Conservation (phyloP, 2,329 filamentous ascomycete genomes). For the Lecanoromycetidae sp. region DNA sequence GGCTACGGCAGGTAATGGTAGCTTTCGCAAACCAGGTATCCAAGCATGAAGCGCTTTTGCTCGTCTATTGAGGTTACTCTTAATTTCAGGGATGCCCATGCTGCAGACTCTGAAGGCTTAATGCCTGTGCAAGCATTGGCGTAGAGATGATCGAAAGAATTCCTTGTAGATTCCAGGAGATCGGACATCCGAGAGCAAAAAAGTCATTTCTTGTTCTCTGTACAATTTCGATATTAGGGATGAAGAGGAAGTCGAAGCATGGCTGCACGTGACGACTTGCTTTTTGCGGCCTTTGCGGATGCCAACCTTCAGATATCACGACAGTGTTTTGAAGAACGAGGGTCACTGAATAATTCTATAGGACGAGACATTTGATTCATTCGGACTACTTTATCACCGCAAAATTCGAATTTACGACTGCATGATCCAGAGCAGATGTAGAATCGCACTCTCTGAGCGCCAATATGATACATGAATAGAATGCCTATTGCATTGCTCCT, state of each 20-base stretch:
- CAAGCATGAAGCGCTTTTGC: constrained; percentile 17
- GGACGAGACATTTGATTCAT: neutral
- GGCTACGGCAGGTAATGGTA: constrained; percentile 45
- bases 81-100: constrained; percentile 5
- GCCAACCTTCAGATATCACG: too few species aligned
- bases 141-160: too few species aligned
- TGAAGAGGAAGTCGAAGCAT: too few species aligned
- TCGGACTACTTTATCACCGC: too few species aligned
- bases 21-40: constrained; percentile 42
- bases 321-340: too few species aligned
- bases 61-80: constrained; percentile 1
- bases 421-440: neutral
- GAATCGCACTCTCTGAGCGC: constrained; percentile 2
- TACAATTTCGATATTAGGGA: too few species aligned
- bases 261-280: neutral
- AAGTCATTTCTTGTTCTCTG: too few species aligned
- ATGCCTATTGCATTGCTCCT: neutral
- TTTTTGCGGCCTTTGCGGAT: neutral
- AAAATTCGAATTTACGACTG: neutral
- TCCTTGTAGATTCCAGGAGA: too few species aligned
- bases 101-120: neutral
- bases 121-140: neutral
- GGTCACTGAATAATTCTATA: too few species aligned
- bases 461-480: constrained; percentile 7
- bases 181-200: too few species aligned